Evolutionary conservation across 345 rosid genomes (phyloP), one percentile per base, ranked within the genome.

Genomic region (Linum usitatissimum): DNA sequence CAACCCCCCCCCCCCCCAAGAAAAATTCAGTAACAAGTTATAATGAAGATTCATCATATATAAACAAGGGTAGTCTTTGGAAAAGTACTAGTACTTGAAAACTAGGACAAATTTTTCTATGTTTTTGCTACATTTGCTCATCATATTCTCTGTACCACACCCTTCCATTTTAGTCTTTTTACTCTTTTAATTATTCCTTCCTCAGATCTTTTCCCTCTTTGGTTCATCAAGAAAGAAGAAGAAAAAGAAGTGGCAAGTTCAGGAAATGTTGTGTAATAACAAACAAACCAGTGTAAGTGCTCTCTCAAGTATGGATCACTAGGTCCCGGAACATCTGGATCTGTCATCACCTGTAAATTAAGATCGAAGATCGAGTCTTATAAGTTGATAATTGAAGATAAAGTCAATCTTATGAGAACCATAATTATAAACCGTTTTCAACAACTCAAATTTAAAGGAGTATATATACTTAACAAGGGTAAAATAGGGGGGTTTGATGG

Each of bases 251-350:
- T 45, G 17, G 2, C 3, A 45, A 45, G 10, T 45, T 45, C 14
- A 45, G 5, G 51, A 15, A 45, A 45, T 45, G 51, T 10, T 6
- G 17, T 45, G 51, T 15, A 10, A 19, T 13, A 9, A 12, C 13
- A 63, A n/a, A 2, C 28, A 38, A 84, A 92, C 98, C 96, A 89
- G 81, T 92, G 98, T 60, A 89, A 73, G 69, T 92, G 98, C 82
- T 92, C 98, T 70, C 78, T 87, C 64, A 89, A 78, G 71, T 87
- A 89, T 38, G 98, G 98, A 70, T 92, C 98, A 69, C 98, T 92
- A 14, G 98, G 98, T 48, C 96, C 96, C 9, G 98, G 98, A 70
- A 83, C 95, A 83, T 92, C 98, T 48, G 98, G 98, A 75, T 92
- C 98, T 18, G 91, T 89, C 98, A 92, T 89, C n/a, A 92, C 85